Evolutionary conservation across 257 asterid genomes (phyloP).

Genomic region (Misopates orontium): DNA sequence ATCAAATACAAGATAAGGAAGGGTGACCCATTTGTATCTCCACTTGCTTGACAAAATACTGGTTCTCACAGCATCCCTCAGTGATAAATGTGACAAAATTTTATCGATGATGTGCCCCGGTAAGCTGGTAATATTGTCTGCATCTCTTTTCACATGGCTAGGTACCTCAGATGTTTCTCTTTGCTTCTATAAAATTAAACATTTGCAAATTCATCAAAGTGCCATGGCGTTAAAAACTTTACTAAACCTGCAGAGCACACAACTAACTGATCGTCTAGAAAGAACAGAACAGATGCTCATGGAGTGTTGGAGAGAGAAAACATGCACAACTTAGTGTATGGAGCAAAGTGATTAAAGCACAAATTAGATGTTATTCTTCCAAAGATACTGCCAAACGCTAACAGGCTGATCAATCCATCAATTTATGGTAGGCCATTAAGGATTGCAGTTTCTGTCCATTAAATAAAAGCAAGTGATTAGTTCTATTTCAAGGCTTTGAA

Average conservation of each 20-base stretch:
- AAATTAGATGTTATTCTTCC: not conserved
- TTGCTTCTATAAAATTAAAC: conserved; percentile 64
- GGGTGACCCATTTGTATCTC: conserved; percentile 94
- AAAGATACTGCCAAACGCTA: not conserved
- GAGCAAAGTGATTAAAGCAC: conserved; percentile 7
- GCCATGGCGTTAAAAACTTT: conserved; percentile 13
- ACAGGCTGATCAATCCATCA: not conserved
- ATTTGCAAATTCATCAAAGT: conserved; percentile 13
- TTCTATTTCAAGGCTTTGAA: not conserved
- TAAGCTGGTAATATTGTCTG: conserved; percentile 68
- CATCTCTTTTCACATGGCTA: conserved; percentile 46
- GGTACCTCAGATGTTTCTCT: conserved; percentile 59
- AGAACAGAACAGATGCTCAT: conserved; percentile 4
- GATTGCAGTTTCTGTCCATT: not conserved
- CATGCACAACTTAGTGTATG: not conserved
- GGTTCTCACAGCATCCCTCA: conserved; percentile 85
- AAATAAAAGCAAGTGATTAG: not conserved
- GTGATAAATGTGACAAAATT: conserved; percentile 72
- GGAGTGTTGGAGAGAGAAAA: not conserved
- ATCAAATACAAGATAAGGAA: conserved; percentile 81
- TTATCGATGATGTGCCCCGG: conserved; percentile 84
- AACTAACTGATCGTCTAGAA: not conserved
- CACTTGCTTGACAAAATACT: conserved; percentile 82
- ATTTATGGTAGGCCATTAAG: not conserved
- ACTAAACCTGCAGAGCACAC: not conserved